Evolutionary conservation across 306 rosid species (phyloP).

Genomic region (Castanea sativa): DNA sequence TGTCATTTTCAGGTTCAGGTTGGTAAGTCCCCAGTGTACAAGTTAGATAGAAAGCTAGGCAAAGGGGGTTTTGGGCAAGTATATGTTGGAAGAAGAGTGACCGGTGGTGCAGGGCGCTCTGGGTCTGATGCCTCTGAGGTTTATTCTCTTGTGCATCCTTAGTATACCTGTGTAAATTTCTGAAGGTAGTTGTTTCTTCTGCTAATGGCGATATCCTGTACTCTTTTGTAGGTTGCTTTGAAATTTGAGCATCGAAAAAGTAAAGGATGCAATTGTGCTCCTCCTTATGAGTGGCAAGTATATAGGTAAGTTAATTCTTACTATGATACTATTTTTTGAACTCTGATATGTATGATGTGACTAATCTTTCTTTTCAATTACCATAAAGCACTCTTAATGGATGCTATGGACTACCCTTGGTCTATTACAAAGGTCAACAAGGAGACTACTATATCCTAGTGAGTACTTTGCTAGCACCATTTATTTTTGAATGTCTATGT

Average conservation of each 20-base stretch:
- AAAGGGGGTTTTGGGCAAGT: constrained; percentile 99
- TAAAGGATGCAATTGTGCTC: constrained; percentile 90
- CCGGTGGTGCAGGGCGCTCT: constrained; percentile 52
- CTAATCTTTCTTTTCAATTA: constrained; percentile 17
- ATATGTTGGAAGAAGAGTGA: constrained; percentile 85
- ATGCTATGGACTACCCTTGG: constrained; percentile 87
- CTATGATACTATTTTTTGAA: not conserved
- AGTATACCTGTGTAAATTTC: not conserved
- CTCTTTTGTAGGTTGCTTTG: constrained; percentile 67
- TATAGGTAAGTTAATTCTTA: constrained; percentile 56
- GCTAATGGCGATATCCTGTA: not conserved
- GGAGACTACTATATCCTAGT: constrained; percentile 96
- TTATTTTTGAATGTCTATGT: not conserved
- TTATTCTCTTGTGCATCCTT: constrained; percentile 3
- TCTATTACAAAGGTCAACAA: constrained; percentile 89
- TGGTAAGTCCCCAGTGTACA: constrained; percentile 80
- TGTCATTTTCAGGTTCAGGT: constrained; percentile 70
- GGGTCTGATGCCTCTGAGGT: constrained; percentile 88
- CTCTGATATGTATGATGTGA: constrained; percentile 8
- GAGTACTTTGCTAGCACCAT: constrained; percentile 20
- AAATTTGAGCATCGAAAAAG: constrained; percentile 92
- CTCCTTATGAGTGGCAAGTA: constrained; percentile 97
- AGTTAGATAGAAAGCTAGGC: constrained; percentile 87
- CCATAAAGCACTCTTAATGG: constrained; percentile 67
- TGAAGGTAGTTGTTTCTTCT: constrained; percentile 1